A percentile compares a stretch with the other conserved stretches of the same genome.
These are phyloP conservation scores for Rhizopogon roseolus DNA, from an alignment of 768 basidiomycete genomes.

Conservation along the genomic window DNA sequence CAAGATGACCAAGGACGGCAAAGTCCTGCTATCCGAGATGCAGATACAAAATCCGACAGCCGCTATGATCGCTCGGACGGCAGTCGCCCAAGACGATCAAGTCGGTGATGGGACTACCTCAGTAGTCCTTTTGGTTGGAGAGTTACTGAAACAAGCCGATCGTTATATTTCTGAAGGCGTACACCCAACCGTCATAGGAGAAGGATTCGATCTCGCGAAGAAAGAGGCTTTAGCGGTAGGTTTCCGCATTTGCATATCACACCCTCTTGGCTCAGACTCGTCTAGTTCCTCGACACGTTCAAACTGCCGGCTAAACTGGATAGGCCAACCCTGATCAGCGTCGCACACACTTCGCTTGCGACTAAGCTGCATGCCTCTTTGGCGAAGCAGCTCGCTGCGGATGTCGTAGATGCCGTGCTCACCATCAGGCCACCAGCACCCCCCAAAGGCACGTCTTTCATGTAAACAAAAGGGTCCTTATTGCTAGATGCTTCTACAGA, in stretches of 20 bases:
- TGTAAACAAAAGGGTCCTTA: conserved; percentile 19
- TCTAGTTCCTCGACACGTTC: conserved; percentile 89
- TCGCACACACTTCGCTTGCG: conserved; percentile 91
- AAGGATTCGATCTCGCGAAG: conserved; percentile 96
- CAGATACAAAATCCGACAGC: conserved; percentile 99
- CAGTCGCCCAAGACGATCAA: conserved; percentile 98
- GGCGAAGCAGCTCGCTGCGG: conserved; percentile 83
- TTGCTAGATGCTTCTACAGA: conserved; percentile 34
- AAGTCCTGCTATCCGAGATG: conserved; percentile 98
- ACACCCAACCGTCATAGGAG: conserved; percentile 92
- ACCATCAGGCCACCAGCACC: conserved; percentile 75
- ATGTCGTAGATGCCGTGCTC: conserved; percentile 93
- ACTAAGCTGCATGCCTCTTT: conserved; percentile 84
- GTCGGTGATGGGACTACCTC: conserved; percentile 99
- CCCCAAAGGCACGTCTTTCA: conserved; percentile 43
- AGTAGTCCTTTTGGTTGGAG: conserved; percentile 93
- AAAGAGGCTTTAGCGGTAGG: conserved; percentile 86
- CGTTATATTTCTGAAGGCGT: conserved; percentile 97
- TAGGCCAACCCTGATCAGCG: conserved; percentile 86
- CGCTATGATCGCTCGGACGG: conserved; percentile 97
- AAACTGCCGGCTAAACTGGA: conserved; percentile 76
- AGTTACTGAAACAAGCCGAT: conserved; percentile 95
- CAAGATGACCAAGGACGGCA: conserved; percentile 99
- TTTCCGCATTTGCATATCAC: conserved; percentile 17
- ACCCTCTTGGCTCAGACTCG: conserved; percentile 16